These are phyloP conservation scores for Trypanosoma mega DNA, from an alignment of 208 protist species.

Conservation along the genomic window DNA sequence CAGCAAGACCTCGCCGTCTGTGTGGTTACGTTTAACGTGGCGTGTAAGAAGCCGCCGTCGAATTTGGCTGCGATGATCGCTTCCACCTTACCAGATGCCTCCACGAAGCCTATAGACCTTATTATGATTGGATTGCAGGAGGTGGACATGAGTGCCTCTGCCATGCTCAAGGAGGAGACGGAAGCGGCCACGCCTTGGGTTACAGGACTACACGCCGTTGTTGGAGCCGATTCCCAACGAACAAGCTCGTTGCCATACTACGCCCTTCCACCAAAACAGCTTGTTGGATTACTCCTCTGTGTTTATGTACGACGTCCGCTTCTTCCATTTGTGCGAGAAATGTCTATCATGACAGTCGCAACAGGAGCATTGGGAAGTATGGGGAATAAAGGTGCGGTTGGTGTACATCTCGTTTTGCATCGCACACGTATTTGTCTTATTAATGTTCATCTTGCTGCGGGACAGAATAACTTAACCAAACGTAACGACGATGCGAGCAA, in stretches of 20 bases:
- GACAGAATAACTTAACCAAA: constrained; percentile 78
- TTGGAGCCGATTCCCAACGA: constrained; percentile 46
- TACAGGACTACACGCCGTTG: constrained; percentile 37
- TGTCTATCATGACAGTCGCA: constrained; percentile 59
- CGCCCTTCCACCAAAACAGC: constrained; percentile 76
- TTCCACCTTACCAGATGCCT: constrained; percentile 16
- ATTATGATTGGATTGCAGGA: constrained; percentile 88
- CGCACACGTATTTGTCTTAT: constrained; percentile 84
- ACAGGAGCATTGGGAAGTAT: constrained; percentile 86
- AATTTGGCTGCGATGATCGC: constrained; percentile 31
- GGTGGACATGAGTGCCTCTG: constrained; percentile 90
- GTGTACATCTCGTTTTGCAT: constrained; percentile 72
- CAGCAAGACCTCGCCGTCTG: constrained; percentile 63
- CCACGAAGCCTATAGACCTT: constrained; percentile 48
- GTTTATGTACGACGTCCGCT: constrained; percentile 75
- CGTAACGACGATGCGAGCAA: constrained; percentile 91
- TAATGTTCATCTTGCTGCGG: constrained; percentile 93
- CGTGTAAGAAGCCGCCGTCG: constrained; percentile 67
- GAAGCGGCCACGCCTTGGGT: constrained; percentile 79
- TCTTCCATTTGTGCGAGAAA: constrained; percentile 50
- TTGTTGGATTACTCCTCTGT: constrained; percentile 84
- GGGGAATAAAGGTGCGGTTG: constrained; percentile 94
- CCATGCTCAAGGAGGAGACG: constrained; percentile 85
- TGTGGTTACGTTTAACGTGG: constrained; percentile 85
- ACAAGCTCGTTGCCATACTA: constrained; percentile 48